Evolutionary conservation across 2,329 filamentous ascomycete genomes (phyloP), one percentile per base, ranked within the genome.

Genomic region (Akanthomyces dipterigenus): DNA sequence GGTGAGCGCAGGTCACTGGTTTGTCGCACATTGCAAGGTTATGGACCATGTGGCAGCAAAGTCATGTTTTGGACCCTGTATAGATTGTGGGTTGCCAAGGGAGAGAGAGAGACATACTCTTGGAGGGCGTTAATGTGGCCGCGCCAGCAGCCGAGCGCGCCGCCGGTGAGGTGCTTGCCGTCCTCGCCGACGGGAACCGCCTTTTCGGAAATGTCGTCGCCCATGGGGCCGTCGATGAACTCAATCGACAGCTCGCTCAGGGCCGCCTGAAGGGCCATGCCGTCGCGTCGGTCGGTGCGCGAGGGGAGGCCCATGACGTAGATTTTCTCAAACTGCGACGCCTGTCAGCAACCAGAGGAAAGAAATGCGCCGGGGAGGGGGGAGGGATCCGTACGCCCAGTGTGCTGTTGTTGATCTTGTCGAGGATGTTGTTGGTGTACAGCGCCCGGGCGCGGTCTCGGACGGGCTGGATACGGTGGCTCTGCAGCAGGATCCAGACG

Each of bases 241-340:
- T 76, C 75, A 31, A 83, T 67, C 0, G 72, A 65, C 5, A 83
- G 66, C 7, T 73, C 74, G 26, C 73, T 80, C 14, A 80, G 72
- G 1, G 76, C 74, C 3, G 78, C 78, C 3, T 78, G 76, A 4
- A 82, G 70, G 1, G 74, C 71, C 66, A 83, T 76, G 2, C 76
- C 73, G 70, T 83, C 79, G 43, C 78, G 75, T 7, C 80, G 76
- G 64, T 84, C 82, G 31, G 75, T 78, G 3, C 81, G 71, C 43
- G 73, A 73, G 2, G 78, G 76, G 2, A 83, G 74, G 53, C 79
- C 82, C 54, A 84, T 74, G 31, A 80, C 78, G 64, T 82, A 77
- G 34, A 60, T 60, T 58, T 61, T 64, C 54, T 65, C 54, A 62
- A 60, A 69, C 64, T 63, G 58, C 40, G 24, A 45, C 18, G 28